Base-by-base conservation (phyloP, 257 asterid genomes). In the Ilex aquifolium region DNA sequence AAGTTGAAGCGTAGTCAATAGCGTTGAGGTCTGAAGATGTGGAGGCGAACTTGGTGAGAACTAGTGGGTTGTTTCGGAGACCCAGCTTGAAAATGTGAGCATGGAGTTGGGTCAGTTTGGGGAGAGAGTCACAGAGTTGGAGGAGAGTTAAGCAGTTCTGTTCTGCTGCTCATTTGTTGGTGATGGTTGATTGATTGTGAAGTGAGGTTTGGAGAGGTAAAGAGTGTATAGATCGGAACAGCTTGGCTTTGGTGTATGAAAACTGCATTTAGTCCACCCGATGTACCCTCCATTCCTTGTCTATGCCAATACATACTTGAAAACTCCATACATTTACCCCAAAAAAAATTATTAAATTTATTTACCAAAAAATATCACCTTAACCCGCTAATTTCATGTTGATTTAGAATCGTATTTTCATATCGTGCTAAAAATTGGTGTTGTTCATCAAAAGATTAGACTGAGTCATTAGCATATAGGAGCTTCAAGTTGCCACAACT, bases 11-110 rank as follows among this genome's bases (percentile, higher is more conserved):
- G 39, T 87, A 76, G 59, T 71, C 44, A 42, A 87, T 67, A 32
- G 80, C 82, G 50, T 73, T 66, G 53, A 83, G 83, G 60, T 64
- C 60, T 17, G 97, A 80, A 44, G 97, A 77, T 58, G 71, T 65
- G 72, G 96, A 78, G 63, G 83, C 57, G 72, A 87, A 85, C 65
- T 78, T 90, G 6, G 96, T 80, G 70, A 87, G 95, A 73, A 90
- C 68, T 8, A 87, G 70, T 21, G 79, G 77, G 84, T 82, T 82
- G 60, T 60, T 75, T n/a, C 67, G 88, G 46, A 81, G 80, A 58
- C 97, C 95, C 14, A 74, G 67, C 73, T 87, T 87, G 62, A 87
- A 65, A 60, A 90, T 71, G 13, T 54, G 71, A 4, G 88, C 70
- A 13, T 90, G 92, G 31, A 87, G 57, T 75, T 90, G 90, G 56